Conservation (phyloP, 2,329 filamentous ascomycete genomes). For the Pyricularia grisea region DNA sequence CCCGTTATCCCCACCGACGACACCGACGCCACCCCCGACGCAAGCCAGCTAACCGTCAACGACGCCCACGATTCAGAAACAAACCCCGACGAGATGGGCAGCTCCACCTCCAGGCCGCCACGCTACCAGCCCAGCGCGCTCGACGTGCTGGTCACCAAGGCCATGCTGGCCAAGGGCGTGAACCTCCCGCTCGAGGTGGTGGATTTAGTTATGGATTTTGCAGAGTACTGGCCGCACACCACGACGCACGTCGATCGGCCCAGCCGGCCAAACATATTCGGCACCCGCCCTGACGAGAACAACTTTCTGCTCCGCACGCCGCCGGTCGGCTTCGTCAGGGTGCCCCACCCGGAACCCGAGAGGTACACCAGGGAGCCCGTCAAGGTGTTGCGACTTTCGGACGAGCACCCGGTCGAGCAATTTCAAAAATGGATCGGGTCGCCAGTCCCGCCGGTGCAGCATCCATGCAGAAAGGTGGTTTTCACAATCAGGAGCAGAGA, state of each 20-base stretch:
- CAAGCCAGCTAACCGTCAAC: background rate
- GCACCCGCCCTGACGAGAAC: slow-evolving; percentile 19
- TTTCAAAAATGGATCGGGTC: slow-evolving; percentile 28
- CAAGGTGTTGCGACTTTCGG: slow-evolving; percentile 9
- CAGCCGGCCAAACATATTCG: slow-evolving; percentile 3
- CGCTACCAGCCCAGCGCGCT: slow-evolving; percentile 25
- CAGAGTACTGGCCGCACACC: slow-evolving; percentile 54
- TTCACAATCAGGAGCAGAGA: slow-evolving; percentile 49
- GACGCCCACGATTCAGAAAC: background rate
- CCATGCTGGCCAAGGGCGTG: slow-evolving; percentile 32
- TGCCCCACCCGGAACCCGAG: slow-evolving; percentile 14
- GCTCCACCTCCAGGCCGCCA: background rate
- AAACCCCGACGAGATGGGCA: background rate
- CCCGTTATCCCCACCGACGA: background rate
- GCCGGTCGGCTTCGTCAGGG: slow-evolving; percentile 28
- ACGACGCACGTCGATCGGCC: slow-evolving; percentile 20
- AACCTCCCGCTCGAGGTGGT: slow-evolving; percentile 45
- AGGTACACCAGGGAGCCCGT: slow-evolving; percentile 10
- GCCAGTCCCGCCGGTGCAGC: slow-evolving; percentile 28
- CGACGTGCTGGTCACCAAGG: slow-evolving; percentile 40
- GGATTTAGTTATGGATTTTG: slow-evolving; percentile 46
- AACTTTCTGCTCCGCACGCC: slow-evolving; percentile 30
- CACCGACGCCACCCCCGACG: background rate
- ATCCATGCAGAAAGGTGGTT: slow-evolving; percentile 50
- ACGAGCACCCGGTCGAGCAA: slow-evolving; percentile 20